A percentile compares a stretch with the other conserved stretches of the same genome.
Evolutionary conservation across 257 asterid species (phyloP).

Genomic region (Nicotiana paniculata): DNA sequence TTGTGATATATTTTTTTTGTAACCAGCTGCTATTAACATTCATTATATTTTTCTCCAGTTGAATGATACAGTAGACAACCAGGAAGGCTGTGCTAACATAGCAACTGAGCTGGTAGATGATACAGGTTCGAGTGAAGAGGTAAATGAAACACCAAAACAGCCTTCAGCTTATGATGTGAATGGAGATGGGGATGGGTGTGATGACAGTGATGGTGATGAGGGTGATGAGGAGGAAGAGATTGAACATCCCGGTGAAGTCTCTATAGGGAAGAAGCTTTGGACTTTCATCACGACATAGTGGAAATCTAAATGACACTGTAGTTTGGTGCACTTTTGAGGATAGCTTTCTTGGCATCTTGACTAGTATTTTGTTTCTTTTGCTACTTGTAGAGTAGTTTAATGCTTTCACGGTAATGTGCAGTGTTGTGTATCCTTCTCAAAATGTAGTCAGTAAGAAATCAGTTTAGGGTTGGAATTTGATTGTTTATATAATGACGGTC

Average conservation of each 20-base stretch:
- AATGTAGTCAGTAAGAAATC: slow-evolving; percentile 3
- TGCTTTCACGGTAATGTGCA: neutral
- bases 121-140: slow-evolving; percentile 48
- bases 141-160: slow-evolving; percentile 41
- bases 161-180: slow-evolving; percentile 21
- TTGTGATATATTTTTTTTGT: neutral
- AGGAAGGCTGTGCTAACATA: slow-evolving; percentile 21
- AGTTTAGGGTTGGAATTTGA: slow-evolving; percentile 3
- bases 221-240: slow-evolving; percentile 51
- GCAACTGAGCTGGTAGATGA: slow-evolving; percentile 27
- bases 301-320: neutral
- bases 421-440: slow-evolving; percentile 4
- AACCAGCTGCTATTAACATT: slow-evolving; percentile 2
- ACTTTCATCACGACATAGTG: slow-evolving; percentile 71
- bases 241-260: slow-evolving; percentile 80
- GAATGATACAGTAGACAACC: slow-evolving; percentile 31
- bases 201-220: slow-evolving; percentile 26
- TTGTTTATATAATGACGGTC: slow-evolving; percentile 5
- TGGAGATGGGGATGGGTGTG: slow-evolving; percentile 8
- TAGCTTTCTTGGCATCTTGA: neutral
- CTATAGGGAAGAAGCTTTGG: slow-evolving; percentile 93
- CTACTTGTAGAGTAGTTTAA: neutral
- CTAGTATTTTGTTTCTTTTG: slow-evolving; percentile 1
- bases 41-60: slow-evolving; percentile 28
- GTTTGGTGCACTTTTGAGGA: neutral